These are phyloP conservation scores for Phytophthora nicotianae DNA, from an alignment of 352 stramenopile species.

Conservation along the genomic window DNA sequence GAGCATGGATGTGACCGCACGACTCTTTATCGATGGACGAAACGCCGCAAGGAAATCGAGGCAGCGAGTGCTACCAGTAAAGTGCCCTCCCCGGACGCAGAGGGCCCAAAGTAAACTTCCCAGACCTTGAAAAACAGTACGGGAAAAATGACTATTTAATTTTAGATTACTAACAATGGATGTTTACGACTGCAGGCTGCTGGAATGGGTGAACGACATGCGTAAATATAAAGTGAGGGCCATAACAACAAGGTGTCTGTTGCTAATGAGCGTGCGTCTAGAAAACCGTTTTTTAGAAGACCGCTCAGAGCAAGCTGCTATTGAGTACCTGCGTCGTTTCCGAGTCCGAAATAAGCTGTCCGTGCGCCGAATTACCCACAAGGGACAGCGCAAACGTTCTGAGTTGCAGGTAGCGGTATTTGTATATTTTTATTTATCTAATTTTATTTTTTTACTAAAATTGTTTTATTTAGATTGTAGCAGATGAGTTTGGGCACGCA, in stretches of 20 bases:
- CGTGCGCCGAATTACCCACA: neutral
- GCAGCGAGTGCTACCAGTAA: neutral
- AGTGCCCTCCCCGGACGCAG: neutral
- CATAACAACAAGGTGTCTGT: neutral
- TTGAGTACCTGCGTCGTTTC: neutral
- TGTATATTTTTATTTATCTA: neutral
- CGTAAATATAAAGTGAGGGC: neutral
- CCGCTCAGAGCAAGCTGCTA: neutral
- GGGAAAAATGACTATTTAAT: neutral
- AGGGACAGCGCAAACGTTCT: neutral
- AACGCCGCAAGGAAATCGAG: neutral
- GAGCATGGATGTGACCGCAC: neutral
- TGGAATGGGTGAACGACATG: neutral
- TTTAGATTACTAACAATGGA: too few species aligned
- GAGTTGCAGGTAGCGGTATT: neutral
- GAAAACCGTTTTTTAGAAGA: neutral
- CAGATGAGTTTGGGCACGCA: neutral
- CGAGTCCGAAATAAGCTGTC: neutral
- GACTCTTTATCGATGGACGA: neutral
- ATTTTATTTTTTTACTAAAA: neutral
- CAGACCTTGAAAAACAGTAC: neutral
- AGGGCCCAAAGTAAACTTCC: neutral
- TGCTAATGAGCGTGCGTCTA: neutral
- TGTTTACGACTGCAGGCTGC: neutral
- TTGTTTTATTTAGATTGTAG: neutral